Evolutionary conservation across 305 asterid species (phyloP).

Genomic region (Rubia tinctorum): DNA sequence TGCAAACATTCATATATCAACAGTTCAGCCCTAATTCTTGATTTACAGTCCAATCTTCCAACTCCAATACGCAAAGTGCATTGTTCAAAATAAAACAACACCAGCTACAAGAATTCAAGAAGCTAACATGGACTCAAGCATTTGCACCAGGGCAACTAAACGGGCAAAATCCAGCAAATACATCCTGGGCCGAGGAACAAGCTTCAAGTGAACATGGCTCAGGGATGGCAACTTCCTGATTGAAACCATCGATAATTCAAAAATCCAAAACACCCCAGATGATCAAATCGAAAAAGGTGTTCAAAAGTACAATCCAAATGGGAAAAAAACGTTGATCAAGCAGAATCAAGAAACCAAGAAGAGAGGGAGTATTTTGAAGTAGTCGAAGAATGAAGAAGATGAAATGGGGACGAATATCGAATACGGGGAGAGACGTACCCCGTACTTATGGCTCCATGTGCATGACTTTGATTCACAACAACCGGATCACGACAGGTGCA

Average conservation of each 20-base stretch:
- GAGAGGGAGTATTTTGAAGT: background rate
- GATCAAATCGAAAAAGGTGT: background rate
- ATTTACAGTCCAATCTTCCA: background rate
- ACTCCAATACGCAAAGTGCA: background rate
- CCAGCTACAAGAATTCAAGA: background rate
- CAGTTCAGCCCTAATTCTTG: constrained; percentile 7
- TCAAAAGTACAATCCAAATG: background rate
- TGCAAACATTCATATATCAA: constrained; percentile 32
- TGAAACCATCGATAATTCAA: background rate
- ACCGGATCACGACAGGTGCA: constrained; percentile 6
- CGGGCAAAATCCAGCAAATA: constrained; percentile 35
- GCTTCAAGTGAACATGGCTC: constrained; percentile 6
- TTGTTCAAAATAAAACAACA: background rate
- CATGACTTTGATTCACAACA: constrained; percentile 5
- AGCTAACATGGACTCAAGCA: constrained; percentile 48
- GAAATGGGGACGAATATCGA: background rate
- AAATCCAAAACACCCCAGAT: constrained; percentile 9
- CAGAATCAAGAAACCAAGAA: background rate
- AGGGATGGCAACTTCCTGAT: background rate
- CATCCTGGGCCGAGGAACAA: constrained; percentile 19
- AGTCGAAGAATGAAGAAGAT: background rate
- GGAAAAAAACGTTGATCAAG: background rate
- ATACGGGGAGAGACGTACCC: constrained; percentile 7
- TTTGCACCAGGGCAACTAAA: constrained; percentile 28
- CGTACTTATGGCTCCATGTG: constrained; percentile 15